These are phyloP conservation scores for Prunus yedoensis DNA, from an alignment of 331 rosid genomes.

Conservation along the genomic window DNA sequence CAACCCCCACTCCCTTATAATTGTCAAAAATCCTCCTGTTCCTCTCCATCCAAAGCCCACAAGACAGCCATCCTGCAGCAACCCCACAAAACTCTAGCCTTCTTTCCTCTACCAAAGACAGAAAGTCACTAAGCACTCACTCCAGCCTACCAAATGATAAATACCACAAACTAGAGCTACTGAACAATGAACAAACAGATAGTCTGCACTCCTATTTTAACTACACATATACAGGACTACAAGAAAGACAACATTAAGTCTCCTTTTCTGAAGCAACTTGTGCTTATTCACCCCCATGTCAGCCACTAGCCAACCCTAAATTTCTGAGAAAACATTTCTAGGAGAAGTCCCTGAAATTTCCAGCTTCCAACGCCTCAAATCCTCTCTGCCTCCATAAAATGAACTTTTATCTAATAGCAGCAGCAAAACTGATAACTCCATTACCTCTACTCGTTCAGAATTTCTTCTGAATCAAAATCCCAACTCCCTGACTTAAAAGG, in stretches of 20 bases:
- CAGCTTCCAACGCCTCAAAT: not conserved
- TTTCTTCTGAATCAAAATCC: not conserved
- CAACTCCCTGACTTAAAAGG: not conserved
- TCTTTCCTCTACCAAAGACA: not conserved
- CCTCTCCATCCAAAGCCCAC: not conserved
- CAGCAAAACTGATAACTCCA: not conserved
- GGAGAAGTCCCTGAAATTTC: not conserved
- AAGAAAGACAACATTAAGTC: not conserved
- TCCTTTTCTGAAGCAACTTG: not conserved
- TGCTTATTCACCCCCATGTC: not conserved
- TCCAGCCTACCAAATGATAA: not conserved
- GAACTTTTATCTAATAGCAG: not conserved
- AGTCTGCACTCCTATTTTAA: too few relatives aligned
- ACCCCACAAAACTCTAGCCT: not conserved
- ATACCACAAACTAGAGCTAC: slow-evolving; percentile 1
- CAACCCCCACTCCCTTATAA: not conserved
- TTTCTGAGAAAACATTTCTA: not conserved
- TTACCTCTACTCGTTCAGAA: not conserved
- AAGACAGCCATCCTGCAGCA: not conserved
- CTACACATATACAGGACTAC: not conserved
- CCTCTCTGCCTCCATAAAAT: not conserved
- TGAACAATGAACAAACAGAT: not conserved
- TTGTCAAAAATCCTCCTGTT: not conserved
- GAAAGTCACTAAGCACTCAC: not conserved
- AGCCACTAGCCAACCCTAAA: slow-evolving; percentile 2